Evolutionary conservation across 2,329 filamentous ascomycete species (phyloP), one percentile per base, ranked within the genome.

Genomic region (Sarocladiaceae sp.): DNA sequence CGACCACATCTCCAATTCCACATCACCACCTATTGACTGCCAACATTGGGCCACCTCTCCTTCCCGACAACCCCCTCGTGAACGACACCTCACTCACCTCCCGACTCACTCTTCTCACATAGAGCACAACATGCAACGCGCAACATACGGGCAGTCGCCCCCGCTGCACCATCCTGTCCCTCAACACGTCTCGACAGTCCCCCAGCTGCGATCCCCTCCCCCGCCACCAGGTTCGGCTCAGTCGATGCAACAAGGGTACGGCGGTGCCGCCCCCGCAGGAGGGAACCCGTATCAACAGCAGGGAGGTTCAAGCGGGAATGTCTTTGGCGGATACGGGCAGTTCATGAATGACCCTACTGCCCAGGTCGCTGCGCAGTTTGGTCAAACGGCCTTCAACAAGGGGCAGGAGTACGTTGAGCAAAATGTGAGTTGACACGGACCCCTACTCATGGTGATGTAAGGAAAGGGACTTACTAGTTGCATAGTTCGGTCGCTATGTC

Each of bases 61-160:
- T 31, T 27, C 42, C 44, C 24, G 15, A 16, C 33, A 37, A 12
- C 35, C 13, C 16, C 44, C 33, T 44, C 19, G 42, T 47, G 49
- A 48, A 24, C 27, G 18, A 33, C 40, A 10, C 13, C 18, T 23
- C 5, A 32, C 13, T 37, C 33, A 39, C 34, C 33, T 19, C 29
- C 32, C n/a, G 32, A 35, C n/a, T 16, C 19, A 41, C 13, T 13
- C 23, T 35, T 26, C 37, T 44, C 64, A 76, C 61, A 49, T n/a
- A n/a, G n/a, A n/a, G n/a, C n/a, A n/a, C n/a, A n/a, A n/a, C n/a
- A 96, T 96, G 91, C 91, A 96, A 70, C 85, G 89, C 63, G 76
- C 83, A 61, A 74, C 80, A 45, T 95, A 93, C 70, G 80, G 81
- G 65, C 86, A 90, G 60, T 95, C 89, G 61, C 91, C 90, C 62